Base-by-base conservation (phyloP, 805 yeast species). In the Ogataea salicorniae region DNA sequence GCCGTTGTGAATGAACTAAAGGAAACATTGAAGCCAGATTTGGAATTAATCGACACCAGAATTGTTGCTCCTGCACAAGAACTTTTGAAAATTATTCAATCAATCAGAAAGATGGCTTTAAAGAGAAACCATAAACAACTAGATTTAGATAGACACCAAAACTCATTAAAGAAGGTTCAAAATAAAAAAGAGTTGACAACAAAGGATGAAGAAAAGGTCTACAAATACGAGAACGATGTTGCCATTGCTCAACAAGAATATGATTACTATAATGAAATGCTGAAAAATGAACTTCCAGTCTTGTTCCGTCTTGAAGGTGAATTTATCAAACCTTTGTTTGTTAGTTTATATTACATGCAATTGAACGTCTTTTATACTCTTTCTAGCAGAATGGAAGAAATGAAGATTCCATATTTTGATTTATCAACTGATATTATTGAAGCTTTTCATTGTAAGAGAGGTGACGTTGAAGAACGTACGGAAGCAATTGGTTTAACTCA, bases 361-460 rank as follows among this genome's bases (percentile, higher is more conserved):
- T 79, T 94, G 73, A 94, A 94, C 72, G 89, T 94, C 48, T 94
- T 91, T 68, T 94, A 94, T 76, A 90, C 97, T 1, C 74, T 94
- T 52, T 91, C 87, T 73, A 84, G 78, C 62, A 80, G 87, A 59
- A 87, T 92, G 88, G 96, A 92, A 70, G 96, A 88, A 63, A 83
- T 92, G 87, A 90, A 94, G 71, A 94, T 94, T 56, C 97, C 97
- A 15, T 94, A 94, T 70, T 94, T 94, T 68, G 95, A 94, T 64
- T 74, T 94, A 62, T 74, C 80, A 43, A 76, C 87, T 40, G 98
- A 90, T 64, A 87, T 94, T 53, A 75, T 86, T 46, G 92, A 87
- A 64, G 84, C 91, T 3, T 94, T 84, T 69, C 68, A 65, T 33
- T 74, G 73, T 53, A 94, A 94, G 72, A 83, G 95, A 66, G 99